phyloP scores from a whole-genome alignment of 2,329 filamentous ascomycete species.

The Teratosphaeriaceae sp. region DNA sequence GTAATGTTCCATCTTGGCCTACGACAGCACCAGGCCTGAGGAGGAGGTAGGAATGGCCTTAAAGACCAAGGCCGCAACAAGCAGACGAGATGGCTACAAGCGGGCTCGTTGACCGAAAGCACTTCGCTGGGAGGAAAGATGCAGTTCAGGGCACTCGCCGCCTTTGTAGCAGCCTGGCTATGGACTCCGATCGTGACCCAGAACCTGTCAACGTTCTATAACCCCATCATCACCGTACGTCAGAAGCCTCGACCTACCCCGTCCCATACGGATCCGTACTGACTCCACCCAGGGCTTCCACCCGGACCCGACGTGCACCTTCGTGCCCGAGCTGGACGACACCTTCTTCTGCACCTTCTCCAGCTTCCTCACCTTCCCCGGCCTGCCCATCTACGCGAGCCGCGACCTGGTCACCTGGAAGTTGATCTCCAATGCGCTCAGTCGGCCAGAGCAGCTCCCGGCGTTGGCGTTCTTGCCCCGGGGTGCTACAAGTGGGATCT shows the following conservation, averaged over 20 bases:
- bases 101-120: too few relatives aligned
- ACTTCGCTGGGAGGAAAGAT: too few relatives aligned
- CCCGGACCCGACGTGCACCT: constrained; percentile 39
- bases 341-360: constrained; percentile 41
- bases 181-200: not conserved
- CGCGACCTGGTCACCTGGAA: constrained; percentile 37
- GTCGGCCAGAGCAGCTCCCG: constrained; percentile 32
- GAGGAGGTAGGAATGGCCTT: too few relatives aligned
- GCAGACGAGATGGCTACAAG: too few relatives aligned
- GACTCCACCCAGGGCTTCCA: constrained; percentile 32
- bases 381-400: constrained; percentile 38
- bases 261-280: not conserved
- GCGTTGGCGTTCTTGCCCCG: constrained; percentile 26
- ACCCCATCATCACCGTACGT: constrained; percentile 38
- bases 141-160: too few relatives aligned
- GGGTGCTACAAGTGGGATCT: constrained; percentile 34
- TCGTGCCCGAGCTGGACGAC: constrained; percentile 39
- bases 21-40: too few relatives aligned
- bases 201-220: constrained; percentile 22
- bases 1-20: too few relatives aligned
- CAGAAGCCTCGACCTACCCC: not conserved
- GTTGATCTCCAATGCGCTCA: constrained; percentile 29
- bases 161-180: not conserved
- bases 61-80: too few relatives aligned
- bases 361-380: constrained; percentile 39